Conservation (phyloP, 345 rosid species). For the Passiflora organensis region DNA sequence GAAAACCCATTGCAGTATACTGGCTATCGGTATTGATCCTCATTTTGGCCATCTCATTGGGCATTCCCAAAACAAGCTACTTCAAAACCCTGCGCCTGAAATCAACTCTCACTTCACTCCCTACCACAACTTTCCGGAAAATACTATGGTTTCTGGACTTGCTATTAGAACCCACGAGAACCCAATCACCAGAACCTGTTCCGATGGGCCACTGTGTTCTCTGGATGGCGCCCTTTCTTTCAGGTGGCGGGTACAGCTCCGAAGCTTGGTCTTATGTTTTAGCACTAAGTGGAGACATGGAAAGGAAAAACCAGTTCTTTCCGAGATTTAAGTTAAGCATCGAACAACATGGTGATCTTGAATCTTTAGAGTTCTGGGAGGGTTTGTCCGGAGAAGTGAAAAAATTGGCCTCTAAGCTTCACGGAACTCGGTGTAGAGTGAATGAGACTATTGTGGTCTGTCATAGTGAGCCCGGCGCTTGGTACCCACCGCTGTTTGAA, state of each 20-base stretch:
- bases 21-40: constrained; percentile 37
- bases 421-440: constrained; percentile 39
- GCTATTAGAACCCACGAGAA: constrained; percentile 15
- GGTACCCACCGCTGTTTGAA: constrained; percentile 80
- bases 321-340: constrained; percentile 50
- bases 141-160: constrained; percentile 18
- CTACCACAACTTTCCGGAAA: constrained; percentile 23
- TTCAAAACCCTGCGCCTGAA: constrained; percentile 34
- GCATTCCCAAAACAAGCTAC: constrained; percentile 30
- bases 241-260: constrained; percentile 92
- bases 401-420: constrained; percentile 43
- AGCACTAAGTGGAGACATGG: constrained; percentile 37
- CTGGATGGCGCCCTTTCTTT: constrained; percentile 93
- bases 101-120: constrained; percentile 29
- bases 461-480: constrained; percentile 94
- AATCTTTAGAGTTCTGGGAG: constrained; percentile 60
- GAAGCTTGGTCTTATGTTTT: constrained; percentile 80
- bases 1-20: constrained; percentile 30
- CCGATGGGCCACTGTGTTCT: constrained; percentile 47
- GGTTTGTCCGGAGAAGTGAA: constrained; percentile 50
- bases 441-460: constrained; percentile 73
- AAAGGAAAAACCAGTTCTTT: constrained; percentile 5
- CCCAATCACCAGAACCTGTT: constrained; percentile 4
- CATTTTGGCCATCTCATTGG: constrained; percentile 37
- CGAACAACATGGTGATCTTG: constrained; percentile 71